Evolutionary conservation across 2,329 filamentous ascomycete species (phyloP), one percentile per base, ranked within the genome.

Genomic region (Metarhizium robertsii): DNA sequence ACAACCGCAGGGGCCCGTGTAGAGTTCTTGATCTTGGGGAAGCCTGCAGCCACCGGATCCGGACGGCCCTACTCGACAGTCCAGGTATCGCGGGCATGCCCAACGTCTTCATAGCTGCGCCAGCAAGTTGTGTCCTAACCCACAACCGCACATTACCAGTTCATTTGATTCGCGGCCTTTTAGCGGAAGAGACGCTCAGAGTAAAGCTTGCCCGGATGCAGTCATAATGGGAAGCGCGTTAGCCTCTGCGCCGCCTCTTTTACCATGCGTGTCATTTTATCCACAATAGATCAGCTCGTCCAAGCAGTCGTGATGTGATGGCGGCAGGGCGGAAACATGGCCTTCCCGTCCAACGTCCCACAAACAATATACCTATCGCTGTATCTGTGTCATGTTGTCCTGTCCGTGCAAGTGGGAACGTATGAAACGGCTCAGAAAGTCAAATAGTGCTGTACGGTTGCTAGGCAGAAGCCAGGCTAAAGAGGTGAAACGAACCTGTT

Each of bases 401-500:
- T 48, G 45, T 48, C 45, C 13, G 45, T 48, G 25, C 45, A 4
- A 16, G 45, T 48, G 45, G 45, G 25, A 48, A 29, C 20, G 20
- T 8, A 48, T 30, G 45, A 48, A 30, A 45, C 42, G 6, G 45
- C n/a, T 16, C 18, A 48, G 45, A 48, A 48, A 48, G 25, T 30
- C 20, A 48, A 30, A 13, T 48, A 6, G 20, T 16, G 45, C 25
- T 40, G 8, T 40, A 30, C 13, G 4, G 25, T 30, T 48, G 45
- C 20, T 18, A 30, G 45, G 20, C 11, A 40, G 43, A 20, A 20
- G 42, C 16, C 42, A 36, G 51, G 51, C 42, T 30, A 20, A 16
- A 46, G 18, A 11, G 51, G 6, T 53, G 51, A 53, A 40, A 47
- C 51, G 51, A 53, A 53, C 29, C 11, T 53, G 42, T 25, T 46